These are phyloP conservation scores for Beauveria sp. DNA, from an alignment of 2,329 filamentous ascomycete species.

Conservation along the genomic window DNA sequence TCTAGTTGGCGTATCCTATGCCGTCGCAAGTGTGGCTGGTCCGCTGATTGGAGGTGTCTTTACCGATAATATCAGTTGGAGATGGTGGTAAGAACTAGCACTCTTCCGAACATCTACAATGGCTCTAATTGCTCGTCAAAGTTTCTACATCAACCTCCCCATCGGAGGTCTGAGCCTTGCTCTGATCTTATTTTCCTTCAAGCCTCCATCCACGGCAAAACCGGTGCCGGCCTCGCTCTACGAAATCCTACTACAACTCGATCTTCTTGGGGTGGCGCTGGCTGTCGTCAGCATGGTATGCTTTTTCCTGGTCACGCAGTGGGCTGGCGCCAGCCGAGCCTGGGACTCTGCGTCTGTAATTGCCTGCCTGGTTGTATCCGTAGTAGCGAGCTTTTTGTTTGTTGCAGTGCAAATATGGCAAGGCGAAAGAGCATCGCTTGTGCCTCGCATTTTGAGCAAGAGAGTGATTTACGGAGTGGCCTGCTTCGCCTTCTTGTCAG, in stretches of 20 bases:
- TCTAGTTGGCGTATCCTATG: conserved; percentile 17
- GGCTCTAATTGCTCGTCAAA: neutral
- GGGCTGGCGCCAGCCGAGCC: conserved; percentile 29
- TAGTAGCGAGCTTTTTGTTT: conserved; percentile 22
- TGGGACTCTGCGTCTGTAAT: conserved; percentile 30
- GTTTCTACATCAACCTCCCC: conserved; percentile 22
- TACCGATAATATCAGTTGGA: conserved; percentile 12
- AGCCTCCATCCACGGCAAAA: conserved; percentile 24
- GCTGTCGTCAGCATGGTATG: conserved; percentile 31
- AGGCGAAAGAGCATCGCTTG: neutral
- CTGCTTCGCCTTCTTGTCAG: neutral
- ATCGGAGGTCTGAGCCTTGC: conserved; percentile 12
- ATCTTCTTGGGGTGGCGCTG: conserved; percentile 22
- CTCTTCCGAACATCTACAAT: neutral
- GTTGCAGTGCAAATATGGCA: conserved; percentile 3
- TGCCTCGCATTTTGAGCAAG: neutral
- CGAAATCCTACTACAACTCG: conserved; percentile 29
- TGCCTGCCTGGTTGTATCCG: conserved; percentile 26
- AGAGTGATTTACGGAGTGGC: neutral
- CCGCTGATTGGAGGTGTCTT: conserved; percentile 20
- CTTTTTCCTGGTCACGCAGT: conserved; percentile 34
- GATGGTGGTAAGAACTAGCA: neutral
- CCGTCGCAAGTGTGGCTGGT: conserved; percentile 17
- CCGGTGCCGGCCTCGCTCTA: conserved; percentile 22
- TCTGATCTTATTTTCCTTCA: conserved; percentile 25